A percentile compares a stretch with the other conserved stretches of the same genome.
phyloP scores from a whole-genome alignment of 2,329 filamentous ascomycete genomes.

The Xylariaceae sp. region DNA sequence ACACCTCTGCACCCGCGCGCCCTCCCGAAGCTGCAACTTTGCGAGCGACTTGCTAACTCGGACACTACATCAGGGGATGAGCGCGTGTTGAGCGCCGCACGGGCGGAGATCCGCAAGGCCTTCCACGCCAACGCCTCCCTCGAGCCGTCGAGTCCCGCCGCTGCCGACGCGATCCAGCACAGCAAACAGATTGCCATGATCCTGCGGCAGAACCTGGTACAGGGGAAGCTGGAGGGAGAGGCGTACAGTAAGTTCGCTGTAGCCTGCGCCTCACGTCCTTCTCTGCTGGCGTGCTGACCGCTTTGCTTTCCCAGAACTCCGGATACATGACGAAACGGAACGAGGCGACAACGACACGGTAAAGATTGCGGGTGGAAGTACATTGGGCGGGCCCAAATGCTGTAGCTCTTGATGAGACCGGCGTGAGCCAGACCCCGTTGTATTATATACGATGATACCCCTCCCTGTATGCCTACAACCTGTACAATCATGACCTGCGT shows the following conservation, averaged over 20 bases:
- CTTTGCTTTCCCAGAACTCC: constrained; percentile 58
- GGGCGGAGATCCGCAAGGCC: constrained; percentile 59
- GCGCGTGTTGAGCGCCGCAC: constrained; percentile 61
- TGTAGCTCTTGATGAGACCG: constrained; percentile 13
- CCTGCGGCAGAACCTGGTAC: constrained; percentile 77
- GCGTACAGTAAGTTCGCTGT: constrained; percentile 54
- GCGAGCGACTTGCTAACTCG: constrained; percentile 1
- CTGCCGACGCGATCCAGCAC: constrained; percentile 61
- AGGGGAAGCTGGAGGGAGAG: constrained; percentile 55
- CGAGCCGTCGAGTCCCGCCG: constrained; percentile 48
- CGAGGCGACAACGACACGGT: constrained; percentile 88
- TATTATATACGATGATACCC: constrained; percentile 24
- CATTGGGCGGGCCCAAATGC: constrained; percentile 17
- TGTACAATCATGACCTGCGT: constrained; percentile 10
- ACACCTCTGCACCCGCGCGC: no score
- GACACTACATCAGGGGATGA: constrained; percentile 68
- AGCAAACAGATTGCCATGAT: constrained; percentile 78
- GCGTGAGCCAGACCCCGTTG: constrained; percentile 10
- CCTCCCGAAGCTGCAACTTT: no score
- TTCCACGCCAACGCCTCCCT: constrained; percentile 64
- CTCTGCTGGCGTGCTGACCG: constrained; percentile 8
- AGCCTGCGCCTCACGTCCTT: no score
- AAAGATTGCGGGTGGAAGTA: constrained; percentile 49
- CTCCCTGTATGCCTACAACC: constrained; percentile 16
- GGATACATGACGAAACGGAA: constrained; percentile 88